phyloP scores from a whole-genome alignment of 257 asterid species.

The Perilla frutescens region DNA sequence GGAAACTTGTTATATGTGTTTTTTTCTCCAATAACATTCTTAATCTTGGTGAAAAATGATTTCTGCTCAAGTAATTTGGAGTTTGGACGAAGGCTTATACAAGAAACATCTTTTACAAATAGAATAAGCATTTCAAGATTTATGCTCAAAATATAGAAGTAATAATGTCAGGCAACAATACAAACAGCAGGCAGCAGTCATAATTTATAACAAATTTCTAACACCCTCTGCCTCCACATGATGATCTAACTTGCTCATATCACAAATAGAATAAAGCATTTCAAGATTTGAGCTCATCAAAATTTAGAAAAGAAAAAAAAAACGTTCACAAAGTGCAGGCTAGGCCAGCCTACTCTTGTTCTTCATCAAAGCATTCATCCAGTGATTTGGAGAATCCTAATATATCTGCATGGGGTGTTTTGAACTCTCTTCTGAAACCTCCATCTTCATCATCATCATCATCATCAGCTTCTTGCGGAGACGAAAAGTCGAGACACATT shows the following conservation, averaged over 20 bases:
- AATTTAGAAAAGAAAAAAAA: background rate
- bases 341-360: background rate
- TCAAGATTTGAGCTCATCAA: background rate
- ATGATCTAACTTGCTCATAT: background rate
- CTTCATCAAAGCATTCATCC: slow-evolving; percentile 68
- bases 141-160: too few species aligned
- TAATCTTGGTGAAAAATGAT: too few species aligned
- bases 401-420: slow-evolving; percentile 43
- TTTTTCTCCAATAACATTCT: too few species aligned
- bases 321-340: background rate
- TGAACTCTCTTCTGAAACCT: slow-evolving; percentile 7
- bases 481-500: slow-evolving; percentile 71
- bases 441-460: background rate
- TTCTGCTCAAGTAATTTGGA: too few species aligned
- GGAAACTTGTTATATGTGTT: too few species aligned
- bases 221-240: background rate
- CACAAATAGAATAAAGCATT: background rate
- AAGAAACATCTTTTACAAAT: too few species aligned
- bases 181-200: background rate
- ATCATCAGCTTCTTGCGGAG: slow-evolving; percentile 50
- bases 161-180: too few species aligned
- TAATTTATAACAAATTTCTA: background rate
- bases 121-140: too few species aligned
- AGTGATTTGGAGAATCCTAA: slow-evolving; percentile 55
- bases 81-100: too few species aligned